These are phyloP conservation scores for Lathyrus oleraceus DNA, from an alignment of 306 rosid genomes.

Conservation along the genomic window DNA sequence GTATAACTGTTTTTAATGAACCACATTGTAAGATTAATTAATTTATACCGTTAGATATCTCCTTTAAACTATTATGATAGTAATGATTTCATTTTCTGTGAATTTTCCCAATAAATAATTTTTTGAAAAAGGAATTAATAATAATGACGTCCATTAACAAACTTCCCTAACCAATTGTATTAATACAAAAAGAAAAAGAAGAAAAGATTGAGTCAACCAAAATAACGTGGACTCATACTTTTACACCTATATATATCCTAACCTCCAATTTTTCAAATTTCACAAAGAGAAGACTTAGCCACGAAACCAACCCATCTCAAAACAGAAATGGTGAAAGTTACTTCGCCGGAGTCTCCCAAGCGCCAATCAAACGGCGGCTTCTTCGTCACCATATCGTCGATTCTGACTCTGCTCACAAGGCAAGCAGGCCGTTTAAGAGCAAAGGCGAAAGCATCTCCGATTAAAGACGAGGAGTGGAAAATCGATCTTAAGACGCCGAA, in stretches of 20 bases:
- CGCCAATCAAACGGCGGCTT: conserved; percentile 35
- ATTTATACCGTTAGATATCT: no score
- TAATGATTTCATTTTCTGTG: no score
- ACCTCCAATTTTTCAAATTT: background rate
- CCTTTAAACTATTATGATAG: no score
- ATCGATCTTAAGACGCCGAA: conserved; percentile 36
- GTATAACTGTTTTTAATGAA: no score
- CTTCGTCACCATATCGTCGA: conserved; percentile 43
- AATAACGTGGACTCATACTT: conserved; percentile 33
- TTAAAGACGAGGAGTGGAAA: conserved; percentile 19
- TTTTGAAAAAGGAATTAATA: background rate
- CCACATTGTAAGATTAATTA: no score
- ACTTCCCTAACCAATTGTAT: background rate
- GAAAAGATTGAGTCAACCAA: conserved; percentile 28
- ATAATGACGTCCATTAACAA: conserved; percentile 8
- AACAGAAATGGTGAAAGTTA: conserved; percentile 21
- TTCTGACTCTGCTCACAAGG: conserved; percentile 41
- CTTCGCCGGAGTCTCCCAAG: conserved; percentile 38
- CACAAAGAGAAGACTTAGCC: background rate
- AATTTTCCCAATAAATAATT: no score
- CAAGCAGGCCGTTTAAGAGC: conserved; percentile 42
- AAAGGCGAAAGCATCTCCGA: conserved; percentile 26
- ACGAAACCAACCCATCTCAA: background rate
- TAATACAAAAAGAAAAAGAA: background rate
- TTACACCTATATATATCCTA: conserved; percentile 31